phyloP scores from a whole-genome alignment of 257 asterid species.

The Nicotiana sylvestris region DNA sequence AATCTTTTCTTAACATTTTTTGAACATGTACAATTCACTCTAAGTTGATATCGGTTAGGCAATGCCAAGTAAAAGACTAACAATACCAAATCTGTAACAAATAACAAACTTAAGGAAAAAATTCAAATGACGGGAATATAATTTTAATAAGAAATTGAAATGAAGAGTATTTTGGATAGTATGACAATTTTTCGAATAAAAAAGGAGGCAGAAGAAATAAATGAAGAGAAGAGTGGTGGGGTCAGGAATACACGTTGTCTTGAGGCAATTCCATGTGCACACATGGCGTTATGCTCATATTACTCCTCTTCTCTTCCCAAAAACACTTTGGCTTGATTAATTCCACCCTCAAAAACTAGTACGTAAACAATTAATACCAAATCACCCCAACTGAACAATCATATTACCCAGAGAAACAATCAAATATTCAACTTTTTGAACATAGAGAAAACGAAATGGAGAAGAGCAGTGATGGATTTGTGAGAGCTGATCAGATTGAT shows the following conservation, averaged over 20 bases:
- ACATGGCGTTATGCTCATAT: slow-evolving; percentile 51
- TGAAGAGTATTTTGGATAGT: too few relatives aligned
- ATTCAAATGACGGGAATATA: too few relatives aligned
- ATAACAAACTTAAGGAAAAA: too few relatives aligned
- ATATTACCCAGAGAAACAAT: neutral
- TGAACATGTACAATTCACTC: too few relatives aligned
- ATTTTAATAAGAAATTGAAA: too few relatives aligned
- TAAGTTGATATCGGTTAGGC: too few relatives aligned
- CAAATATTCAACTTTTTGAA: neutral
- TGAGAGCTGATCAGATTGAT: slow-evolving; percentile 92
- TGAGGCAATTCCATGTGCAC: slow-evolving; percentile 83
- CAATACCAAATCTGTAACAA: too few relatives aligned
- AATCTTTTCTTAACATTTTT: too few relatives aligned
- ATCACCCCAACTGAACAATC: neutral
- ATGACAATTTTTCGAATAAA: too few relatives aligned
- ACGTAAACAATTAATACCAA: neutral
- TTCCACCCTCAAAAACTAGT: neutral
- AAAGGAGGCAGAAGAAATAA: neutral
- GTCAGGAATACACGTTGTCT: slow-evolving; percentile 44
- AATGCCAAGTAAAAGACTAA: too few relatives aligned
- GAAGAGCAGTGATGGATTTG: slow-evolving; percentile 69
- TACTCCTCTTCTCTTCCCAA: neutral
- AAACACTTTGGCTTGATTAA: neutral
- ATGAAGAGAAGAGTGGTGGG: slow-evolving; percentile 23
- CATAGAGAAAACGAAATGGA: slow-evolving; percentile 36